Conservation (phyloP, 2,329 filamentous ascomycete genomes). For the Fusarium sp. region DNA sequence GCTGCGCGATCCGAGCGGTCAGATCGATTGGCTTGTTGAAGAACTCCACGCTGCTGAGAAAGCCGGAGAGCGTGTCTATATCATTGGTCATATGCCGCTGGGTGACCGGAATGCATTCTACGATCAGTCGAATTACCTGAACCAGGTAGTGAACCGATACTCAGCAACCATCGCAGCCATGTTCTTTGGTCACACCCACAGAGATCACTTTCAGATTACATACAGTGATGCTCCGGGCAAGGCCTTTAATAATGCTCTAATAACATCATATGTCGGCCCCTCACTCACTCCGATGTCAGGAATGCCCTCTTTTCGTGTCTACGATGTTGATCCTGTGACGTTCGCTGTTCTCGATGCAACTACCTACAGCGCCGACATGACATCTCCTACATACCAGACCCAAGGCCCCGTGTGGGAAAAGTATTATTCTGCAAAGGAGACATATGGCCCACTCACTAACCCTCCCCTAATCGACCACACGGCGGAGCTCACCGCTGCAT, state of each 20-base stretch:
- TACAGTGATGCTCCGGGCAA: slow-evolving; percentile 59
- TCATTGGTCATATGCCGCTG: slow-evolving; percentile 67
- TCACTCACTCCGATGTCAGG: slow-evolving; percentile 65
- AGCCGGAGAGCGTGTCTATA: slow-evolving; percentile 62
- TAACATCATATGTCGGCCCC: slow-evolving; percentile 64
- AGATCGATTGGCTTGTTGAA: slow-evolving; percentile 63
- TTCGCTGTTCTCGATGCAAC: slow-evolving; percentile 64
- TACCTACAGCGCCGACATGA: slow-evolving; percentile 65
- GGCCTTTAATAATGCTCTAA: slow-evolving; percentile 55
- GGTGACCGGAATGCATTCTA: slow-evolving; percentile 62
- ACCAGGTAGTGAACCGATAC: slow-evolving; percentile 64
- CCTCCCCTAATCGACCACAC: slow-evolving; percentile 51
- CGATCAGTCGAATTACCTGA: slow-evolving; percentile 62
- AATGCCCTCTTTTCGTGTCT: slow-evolving; percentile 66
- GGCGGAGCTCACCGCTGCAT: slow-evolving; percentile 62
- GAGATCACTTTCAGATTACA: slow-evolving; percentile 65
- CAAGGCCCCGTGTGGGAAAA: slow-evolving; percentile 61
- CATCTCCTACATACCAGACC: slow-evolving; percentile 53
- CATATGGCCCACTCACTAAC: slow-evolving; percentile 58
- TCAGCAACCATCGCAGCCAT: slow-evolving; percentile 62
- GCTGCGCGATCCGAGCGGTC: slow-evolving; percentile 60
- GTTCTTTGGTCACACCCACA: slow-evolving; percentile 68
- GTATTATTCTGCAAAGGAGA: slow-evolving; percentile 65
- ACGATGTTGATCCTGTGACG: slow-evolving; percentile 66
- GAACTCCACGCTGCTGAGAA: slow-evolving; percentile 64